Percentiles rank a stretch among this genome's conserved stretches.
Conservation (phyloP, 352 stramenopile genomes). For the Phytopythium ostracodes region DNA sequence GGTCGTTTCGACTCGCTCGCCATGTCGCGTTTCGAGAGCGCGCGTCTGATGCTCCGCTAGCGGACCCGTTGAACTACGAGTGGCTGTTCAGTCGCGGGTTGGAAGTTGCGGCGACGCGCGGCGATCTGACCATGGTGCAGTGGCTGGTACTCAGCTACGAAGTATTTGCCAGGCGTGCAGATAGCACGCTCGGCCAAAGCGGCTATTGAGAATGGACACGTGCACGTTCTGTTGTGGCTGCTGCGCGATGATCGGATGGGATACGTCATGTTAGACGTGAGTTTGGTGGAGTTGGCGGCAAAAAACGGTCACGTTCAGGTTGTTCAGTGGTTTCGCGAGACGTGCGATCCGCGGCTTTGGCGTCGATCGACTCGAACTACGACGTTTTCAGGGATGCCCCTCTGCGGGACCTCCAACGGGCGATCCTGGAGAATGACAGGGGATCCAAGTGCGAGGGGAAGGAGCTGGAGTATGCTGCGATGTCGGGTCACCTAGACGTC, state of each 20-base stretch:
- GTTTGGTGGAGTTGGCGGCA: background rate
- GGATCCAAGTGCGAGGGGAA: background rate
- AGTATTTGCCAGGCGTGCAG: background rate
- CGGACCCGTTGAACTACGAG: background rate
- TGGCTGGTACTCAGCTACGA: background rate
- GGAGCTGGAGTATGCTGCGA: background rate
- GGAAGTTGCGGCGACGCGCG: background rate
- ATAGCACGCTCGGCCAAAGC: background rate
- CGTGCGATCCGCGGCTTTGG: background rate
- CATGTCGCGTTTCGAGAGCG: background rate
- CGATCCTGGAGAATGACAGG: background rate
- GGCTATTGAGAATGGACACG: background rate
- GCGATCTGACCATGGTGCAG: background rate
- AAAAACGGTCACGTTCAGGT: background rate
- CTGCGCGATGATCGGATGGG: background rate
- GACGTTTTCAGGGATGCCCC: background rate
- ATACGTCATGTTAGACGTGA: background rate
- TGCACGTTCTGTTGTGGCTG: background rate
- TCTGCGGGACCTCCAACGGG: background rate
- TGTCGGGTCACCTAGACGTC: background rate
- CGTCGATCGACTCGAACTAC: background rate
- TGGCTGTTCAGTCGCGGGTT: background rate
- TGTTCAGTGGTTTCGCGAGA: background rate
- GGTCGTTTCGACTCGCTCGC: background rate
- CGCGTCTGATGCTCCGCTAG: background rate